phyloP scores from a whole-genome alignment of 2,329 filamentous ascomycete species.

The Paecilomyces fulvus region DNA sequence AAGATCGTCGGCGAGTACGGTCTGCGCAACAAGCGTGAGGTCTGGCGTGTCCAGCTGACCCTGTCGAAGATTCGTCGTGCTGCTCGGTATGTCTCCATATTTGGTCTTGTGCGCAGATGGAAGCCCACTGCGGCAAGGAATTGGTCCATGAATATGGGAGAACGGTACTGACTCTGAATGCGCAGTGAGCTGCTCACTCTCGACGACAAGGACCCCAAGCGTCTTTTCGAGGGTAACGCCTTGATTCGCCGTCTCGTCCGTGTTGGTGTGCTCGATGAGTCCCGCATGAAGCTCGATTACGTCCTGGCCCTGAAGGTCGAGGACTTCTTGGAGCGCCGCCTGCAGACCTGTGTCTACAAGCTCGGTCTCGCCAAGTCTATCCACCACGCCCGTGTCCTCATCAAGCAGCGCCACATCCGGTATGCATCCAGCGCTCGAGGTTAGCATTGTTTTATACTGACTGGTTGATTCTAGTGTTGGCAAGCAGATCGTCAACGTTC shows the following conservation, averaged over 20 bases:
- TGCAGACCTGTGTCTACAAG: conserved; percentile 99
- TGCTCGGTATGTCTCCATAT: conserved; percentile 66
- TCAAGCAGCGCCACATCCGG: conserved; percentile 98
- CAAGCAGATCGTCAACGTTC: conserved; percentile 99
- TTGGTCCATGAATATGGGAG: conserved; percentile 1
- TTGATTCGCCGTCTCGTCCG: conserved; percentile 99
- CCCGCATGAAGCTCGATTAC: conserved; percentile 99
- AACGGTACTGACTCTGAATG: conserved; percentile 9
- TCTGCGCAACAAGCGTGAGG: conserved; percentile 99
- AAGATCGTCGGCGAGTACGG: conserved; percentile 99
- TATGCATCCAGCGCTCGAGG: conserved; percentile 22
- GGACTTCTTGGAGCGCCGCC: conserved; percentile 99
- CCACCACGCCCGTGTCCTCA: conserved; percentile 99
- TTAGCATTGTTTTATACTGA: conserved; percentile 3
- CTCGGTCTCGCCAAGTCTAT: conserved; percentile 99
- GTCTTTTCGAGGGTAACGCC: conserved; percentile 99
- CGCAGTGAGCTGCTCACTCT: conserved; percentile 96
- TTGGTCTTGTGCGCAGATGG: not conserved
- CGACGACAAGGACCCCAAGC: conserved; percentile 99
- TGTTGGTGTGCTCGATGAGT: conserved; percentile 99
- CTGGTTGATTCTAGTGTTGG: conserved; percentile 57
- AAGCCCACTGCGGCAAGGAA: conserved; percentile 6
- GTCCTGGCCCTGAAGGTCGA: conserved; percentile 98
- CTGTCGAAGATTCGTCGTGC: conserved; percentile 99
- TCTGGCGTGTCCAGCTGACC: conserved; percentile 98